These are phyloP conservation scores for Solanum hybrid DNA, from an alignment of 305 asterid genomes.

Conservation along the genomic window DNA sequence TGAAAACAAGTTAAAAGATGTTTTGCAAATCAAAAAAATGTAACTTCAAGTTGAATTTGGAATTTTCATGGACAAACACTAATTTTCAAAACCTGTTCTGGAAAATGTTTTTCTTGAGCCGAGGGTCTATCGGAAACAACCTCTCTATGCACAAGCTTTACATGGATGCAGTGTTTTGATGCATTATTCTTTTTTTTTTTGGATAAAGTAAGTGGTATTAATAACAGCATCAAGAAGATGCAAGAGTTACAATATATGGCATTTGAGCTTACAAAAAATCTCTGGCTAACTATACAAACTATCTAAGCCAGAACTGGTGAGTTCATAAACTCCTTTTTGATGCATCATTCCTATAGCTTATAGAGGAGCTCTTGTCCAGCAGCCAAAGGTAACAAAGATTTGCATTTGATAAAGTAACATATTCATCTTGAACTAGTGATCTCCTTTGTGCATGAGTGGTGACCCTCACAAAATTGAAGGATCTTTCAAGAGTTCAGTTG, in stretches of 20 bases:
- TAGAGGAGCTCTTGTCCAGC: neutral
- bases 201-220: no score
- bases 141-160: neutral
- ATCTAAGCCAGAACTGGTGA: neutral
- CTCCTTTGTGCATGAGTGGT: neutral
- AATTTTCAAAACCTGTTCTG: neutral
- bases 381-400: neutral
- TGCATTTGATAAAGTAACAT: neutral
- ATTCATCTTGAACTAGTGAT: neutral
- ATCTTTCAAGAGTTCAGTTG: neutral
- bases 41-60: neutral
- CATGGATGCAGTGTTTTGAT: no score
- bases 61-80: neutral
- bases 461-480: neutral
- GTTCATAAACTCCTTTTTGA: neutral
- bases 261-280: no score
- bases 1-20: neutral
- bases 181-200: no score
- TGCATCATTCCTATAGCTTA: neutral
- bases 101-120: neutral
- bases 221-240: no score
- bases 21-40: neutral
- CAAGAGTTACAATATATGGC: no score
- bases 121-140: neutral
- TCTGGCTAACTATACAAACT: no score